Percentiles rank a stretch among this genome's conserved stretches.
These are phyloP conservation scores for Maudiozyma humilis DNA, from an alignment of 1,139 yeast genomes.

Conservation along the genomic window DNA sequence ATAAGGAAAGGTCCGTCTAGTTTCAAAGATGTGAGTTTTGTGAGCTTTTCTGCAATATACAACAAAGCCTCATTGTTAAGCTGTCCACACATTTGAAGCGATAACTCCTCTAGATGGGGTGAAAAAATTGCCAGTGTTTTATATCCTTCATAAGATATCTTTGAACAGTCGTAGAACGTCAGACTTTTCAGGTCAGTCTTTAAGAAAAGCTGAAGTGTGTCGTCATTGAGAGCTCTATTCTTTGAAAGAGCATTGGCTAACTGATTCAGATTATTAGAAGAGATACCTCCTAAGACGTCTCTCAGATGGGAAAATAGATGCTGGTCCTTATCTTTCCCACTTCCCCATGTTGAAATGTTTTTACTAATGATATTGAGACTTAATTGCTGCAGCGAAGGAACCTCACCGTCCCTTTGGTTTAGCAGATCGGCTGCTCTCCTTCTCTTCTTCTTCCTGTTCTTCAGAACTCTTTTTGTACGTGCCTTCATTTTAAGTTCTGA, in stretches of 20 bases:
- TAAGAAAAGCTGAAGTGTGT: slow-evolving; percentile 65
- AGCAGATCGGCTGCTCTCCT: slow-evolving; percentile 76
- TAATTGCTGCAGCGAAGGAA: slow-evolving; percentile 72
- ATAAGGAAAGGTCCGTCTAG: slow-evolving; percentile 86
- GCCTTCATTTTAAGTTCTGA: slow-evolving; percentile 14
- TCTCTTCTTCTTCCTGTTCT: slow-evolving; percentile 66
- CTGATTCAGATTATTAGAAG: slow-evolving; percentile 43
- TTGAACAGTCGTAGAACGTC: slow-evolving; percentile 90
- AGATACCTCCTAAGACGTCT: slow-evolving; percentile 30
- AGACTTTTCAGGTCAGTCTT: slow-evolving; percentile 48
- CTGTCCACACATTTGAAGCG: slow-evolving; percentile 88
- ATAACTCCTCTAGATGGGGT: slow-evolving; percentile 59
- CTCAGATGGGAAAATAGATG: slow-evolving; percentile 22
- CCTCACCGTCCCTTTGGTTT: slow-evolving; percentile 53
- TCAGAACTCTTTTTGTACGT: slow-evolving; percentile 38
- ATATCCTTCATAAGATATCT: slow-evolving; percentile 56
- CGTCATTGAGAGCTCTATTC: slow-evolving; percentile 67
- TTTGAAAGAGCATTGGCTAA: slow-evolving; percentile 76
- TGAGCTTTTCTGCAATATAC: slow-evolving; percentile 54
- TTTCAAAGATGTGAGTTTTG: slow-evolving; percentile 43
- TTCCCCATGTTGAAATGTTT: slow-evolving; percentile 43
- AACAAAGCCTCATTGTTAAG: slow-evolving; percentile 66
- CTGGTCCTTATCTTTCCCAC: slow-evolving; percentile 37
- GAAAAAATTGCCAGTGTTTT: slow-evolving; percentile 69
- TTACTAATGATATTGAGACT: slow-evolving; percentile 65